phyloP scores from a whole-genome alignment of 164 flowering plant genomes.

The Warburgia ugandensis region DNA sequence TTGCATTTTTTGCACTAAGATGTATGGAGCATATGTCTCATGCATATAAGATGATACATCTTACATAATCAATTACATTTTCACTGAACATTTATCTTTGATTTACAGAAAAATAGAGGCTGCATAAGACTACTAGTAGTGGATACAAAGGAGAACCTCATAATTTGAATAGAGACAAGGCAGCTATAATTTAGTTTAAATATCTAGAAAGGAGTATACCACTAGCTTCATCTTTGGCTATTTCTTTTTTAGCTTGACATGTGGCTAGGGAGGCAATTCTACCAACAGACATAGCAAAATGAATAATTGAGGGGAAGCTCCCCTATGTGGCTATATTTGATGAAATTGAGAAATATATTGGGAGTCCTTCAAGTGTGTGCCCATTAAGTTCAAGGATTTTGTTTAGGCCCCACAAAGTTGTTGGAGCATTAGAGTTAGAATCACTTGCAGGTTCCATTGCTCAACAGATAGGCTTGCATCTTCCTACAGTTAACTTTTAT shows the following conservation, averaged over 20 bases:
- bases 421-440: slow-evolving; percentile 52
- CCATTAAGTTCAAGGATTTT: slow-evolving; percentile 52
- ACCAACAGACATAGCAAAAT: slow-evolving; percentile 66
- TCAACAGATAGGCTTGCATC: slow-evolving; percentile 44
- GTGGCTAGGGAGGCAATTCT: slow-evolving; percentile 65
- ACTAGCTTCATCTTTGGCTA: slow-evolving; percentile 43
- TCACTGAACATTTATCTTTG: not conserved
- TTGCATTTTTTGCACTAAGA: not conserved
- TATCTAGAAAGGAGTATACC: slow-evolving; percentile 52
- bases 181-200: slow-evolving; percentile 51
- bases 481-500: slow-evolving; percentile 83
- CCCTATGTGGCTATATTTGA: slow-evolving; percentile 68
- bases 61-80: not conserved
- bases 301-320: slow-evolving; percentile 84
- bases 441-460: slow-evolving; percentile 65
- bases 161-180: slow-evolving; percentile 45
- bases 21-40: not conserved
- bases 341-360: slow-evolving; percentile 49
- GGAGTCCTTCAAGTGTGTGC: slow-evolving; percentile 38
- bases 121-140: slow-evolving; percentile 10
- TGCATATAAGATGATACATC: not conserved
- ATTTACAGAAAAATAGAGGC: slow-evolving; percentile 32
- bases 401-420: slow-evolving; percentile 54
- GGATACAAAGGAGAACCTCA: slow-evolving; percentile 36
- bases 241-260: slow-evolving; percentile 75